phyloP scores from a whole-genome alignment of 176 grass and related monocot species.

The Areca catechu region DNA sequence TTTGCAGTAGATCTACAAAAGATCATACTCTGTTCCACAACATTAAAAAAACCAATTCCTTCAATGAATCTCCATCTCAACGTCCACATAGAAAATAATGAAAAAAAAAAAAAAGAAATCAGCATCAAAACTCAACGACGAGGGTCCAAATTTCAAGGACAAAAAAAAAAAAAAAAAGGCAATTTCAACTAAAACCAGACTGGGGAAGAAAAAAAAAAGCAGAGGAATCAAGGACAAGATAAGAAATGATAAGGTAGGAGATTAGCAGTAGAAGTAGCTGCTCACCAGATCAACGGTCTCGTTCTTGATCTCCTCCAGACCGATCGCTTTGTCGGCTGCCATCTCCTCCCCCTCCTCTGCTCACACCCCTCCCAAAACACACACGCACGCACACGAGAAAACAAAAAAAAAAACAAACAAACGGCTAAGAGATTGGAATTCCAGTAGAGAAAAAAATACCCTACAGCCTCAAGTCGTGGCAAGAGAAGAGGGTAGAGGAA shows the following conservation, averaged over 20 bases:
- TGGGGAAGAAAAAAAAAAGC: too few relatives aligned
- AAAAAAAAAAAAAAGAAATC: background rate
- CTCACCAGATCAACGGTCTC: conserved; percentile 93
- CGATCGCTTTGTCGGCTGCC: conserved; percentile 1
- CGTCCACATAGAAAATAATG: background rate
- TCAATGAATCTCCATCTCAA: background rate
- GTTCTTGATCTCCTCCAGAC: conserved; percentile 65
- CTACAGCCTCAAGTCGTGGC: too few relatives aligned
- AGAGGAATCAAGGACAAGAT: background rate
- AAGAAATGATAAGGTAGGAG: background rate
- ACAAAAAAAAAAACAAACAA: too few relatives aligned
- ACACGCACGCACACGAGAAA: too few relatives aligned
- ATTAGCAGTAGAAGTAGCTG: background rate
- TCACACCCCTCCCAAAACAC: too few relatives aligned
- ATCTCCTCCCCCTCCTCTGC: conserved; percentile 1
- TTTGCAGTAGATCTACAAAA: too few relatives aligned
- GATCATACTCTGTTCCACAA: too few relatives aligned
- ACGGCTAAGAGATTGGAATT: too few relatives aligned
- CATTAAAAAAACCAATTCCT: too few relatives aligned
- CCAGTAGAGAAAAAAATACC: too few relatives aligned
- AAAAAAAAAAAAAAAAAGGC: background rate
- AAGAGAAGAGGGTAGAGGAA: too few relatives aligned
- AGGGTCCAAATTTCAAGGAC: background rate
- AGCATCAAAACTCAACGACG: background rate
- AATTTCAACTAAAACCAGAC: background rate